These are phyloP conservation scores for Aureobasidium musti DNA, from an alignment of 2,329 filamentous ascomycete species.

Conservation along the genomic window DNA sequence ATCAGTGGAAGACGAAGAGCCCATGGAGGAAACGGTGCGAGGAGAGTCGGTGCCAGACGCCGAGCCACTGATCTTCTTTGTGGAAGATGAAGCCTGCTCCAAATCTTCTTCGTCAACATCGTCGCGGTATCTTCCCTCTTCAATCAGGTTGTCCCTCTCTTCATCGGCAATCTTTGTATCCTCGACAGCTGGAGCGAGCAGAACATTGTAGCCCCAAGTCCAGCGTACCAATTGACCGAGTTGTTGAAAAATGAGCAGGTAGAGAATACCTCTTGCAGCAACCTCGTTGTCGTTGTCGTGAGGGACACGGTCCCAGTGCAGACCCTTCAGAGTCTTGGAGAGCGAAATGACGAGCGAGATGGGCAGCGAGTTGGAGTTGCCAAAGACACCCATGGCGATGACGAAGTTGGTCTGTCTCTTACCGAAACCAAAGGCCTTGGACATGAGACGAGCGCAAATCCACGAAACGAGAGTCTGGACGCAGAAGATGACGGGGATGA, in stretches of 20 bases:
- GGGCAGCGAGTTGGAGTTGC: conserved; percentile 96
- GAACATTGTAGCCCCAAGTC: conserved; percentile 97
- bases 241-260: conserved; percentile 96
- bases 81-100: conserved; percentile 41
- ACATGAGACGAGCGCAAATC: conserved; percentile 68
- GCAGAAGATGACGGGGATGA: conserved; percentile 93
- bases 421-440: conserved; percentile 75
- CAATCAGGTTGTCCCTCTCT: conserved; percentile 45
- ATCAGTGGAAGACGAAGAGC: conserved; percentile 35
- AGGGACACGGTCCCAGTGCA: conserved; percentile 90
- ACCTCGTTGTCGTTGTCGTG: conserved; percentile 96
- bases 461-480: conserved; percentile 88
- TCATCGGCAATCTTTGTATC: conserved; percentile 61
- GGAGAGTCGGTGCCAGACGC: conserved; percentile 51
- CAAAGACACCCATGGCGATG: conserved; percentile 94
- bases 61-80: conserved; percentile 45
- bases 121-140: conserved; percentile 59
- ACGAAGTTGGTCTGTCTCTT: conserved; percentile 92
- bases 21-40: conserved; percentile 38
- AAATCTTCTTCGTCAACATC: conserved; percentile 49
- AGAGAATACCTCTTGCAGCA: conserved; percentile 87
- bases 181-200: conserved; percentile 82
- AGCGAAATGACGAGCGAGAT: conserved; percentile 95
- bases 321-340: conserved; percentile 83
- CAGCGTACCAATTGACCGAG: conserved; percentile 91